Percentiles rank a stretch among this genome's conserved stretches.
phyloP scores from a whole-genome alignment of 345 rosid genomes.

The Zanthoxylum bungeanum region DNA sequence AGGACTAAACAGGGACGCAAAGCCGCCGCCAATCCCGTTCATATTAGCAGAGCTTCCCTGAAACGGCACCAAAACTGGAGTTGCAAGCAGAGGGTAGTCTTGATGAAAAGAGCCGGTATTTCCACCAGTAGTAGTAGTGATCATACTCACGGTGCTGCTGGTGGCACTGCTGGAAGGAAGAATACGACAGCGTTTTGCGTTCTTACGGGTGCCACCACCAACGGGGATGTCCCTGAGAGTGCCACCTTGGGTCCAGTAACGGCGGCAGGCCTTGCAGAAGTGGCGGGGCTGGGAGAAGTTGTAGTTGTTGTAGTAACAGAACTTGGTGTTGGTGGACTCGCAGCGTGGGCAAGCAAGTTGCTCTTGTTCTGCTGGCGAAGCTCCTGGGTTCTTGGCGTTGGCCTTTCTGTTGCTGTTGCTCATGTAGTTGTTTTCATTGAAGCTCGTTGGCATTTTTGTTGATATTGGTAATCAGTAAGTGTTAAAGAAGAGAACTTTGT shows the following conservation, averaged over 20 bases:
- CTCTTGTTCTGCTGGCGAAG: conserved; percentile 65
- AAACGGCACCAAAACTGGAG: conserved; percentile 55
- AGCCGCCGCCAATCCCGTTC: conserved; percentile 54
- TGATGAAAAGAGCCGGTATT: conserved; percentile 14
- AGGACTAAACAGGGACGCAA: conserved; percentile 68
- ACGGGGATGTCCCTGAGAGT: conserved; percentile 92
- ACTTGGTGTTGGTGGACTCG: conserved; percentile 84
- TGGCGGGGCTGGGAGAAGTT: conserved; percentile 97
- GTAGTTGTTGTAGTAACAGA: conserved; percentile 97
- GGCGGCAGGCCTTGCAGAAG: conserved; percentile 93
- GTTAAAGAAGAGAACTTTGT: neutral
- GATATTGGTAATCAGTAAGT: neutral
- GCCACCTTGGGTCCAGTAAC: conserved; percentile 98
- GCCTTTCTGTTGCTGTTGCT: conserved; percentile 22
- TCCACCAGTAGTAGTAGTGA: conserved; percentile 13
- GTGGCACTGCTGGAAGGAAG: conserved; percentile 12
- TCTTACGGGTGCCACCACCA: conserved; percentile 90
- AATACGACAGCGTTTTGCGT: conserved; percentile 76
- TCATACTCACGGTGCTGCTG: conserved; percentile 6
- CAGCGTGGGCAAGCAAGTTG: conserved; percentile 96
- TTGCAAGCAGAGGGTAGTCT: conserved; percentile 36
- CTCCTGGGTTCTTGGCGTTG: conserved; percentile 28
- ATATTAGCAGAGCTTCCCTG: conserved; percentile 28
- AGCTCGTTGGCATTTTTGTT: conserved; percentile 50
- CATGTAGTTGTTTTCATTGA: conserved; percentile 20